A percentile compares a stretch with the other conserved stretches of the same genome.
These are phyloP conservation scores for Flagelloscypha sp. DNA, from an alignment of 768 basidiomycete species.

Conservation along the genomic window DNA sequence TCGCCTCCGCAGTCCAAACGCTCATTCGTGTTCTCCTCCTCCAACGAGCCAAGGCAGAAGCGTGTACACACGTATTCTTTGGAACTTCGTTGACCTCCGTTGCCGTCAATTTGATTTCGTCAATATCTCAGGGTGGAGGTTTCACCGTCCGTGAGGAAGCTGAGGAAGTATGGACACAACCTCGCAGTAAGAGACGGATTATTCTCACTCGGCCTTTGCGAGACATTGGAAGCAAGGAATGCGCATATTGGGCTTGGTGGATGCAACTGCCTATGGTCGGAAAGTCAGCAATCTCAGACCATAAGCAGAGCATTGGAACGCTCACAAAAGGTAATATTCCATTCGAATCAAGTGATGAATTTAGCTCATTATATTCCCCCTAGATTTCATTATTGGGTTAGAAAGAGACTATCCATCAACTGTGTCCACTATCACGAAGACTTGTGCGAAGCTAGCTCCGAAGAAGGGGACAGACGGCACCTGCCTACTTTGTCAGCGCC, in stretches of 20 bases:
- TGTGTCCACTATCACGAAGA: constrained; percentile 74
- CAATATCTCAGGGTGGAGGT: constrained; percentile 70
- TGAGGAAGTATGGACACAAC: constrained; percentile 60
- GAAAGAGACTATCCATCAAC: constrained; percentile 83
- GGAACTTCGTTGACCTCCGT: constrained; percentile 76
- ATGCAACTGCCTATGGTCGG: constrained; percentile 43
- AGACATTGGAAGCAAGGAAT: constrained; percentile 75
- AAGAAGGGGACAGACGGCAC: constrained; percentile 40
- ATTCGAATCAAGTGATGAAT: too few relatives aligned
- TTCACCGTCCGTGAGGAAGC: constrained; percentile 60
- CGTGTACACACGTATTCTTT: constrained; percentile 69
- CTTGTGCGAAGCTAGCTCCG: constrained; percentile 69
- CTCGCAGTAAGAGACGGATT: constrained; percentile 19
- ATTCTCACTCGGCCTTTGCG: constrained; percentile 59
- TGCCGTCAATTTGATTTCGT: constrained; percentile 65
- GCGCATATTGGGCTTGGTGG: constrained; percentile 75
- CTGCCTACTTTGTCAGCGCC: constrained; percentile 63
- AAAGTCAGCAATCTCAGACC: constrained; percentile 34
- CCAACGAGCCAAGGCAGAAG: constrained; percentile 48
- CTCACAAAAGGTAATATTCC: constrained; percentile 58
- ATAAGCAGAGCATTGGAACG: constrained; percentile 51
- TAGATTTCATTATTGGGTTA: constrained; percentile 74
- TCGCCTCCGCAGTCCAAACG: constrained; percentile 47
- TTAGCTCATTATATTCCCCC: not conserved
- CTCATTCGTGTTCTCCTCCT: constrained; percentile 64